Evolutionary conservation across 306 rosid species (phyloP), one percentile per base, ranked within the genome.

Genomic region (Pyrus bretschneideri): DNA sequence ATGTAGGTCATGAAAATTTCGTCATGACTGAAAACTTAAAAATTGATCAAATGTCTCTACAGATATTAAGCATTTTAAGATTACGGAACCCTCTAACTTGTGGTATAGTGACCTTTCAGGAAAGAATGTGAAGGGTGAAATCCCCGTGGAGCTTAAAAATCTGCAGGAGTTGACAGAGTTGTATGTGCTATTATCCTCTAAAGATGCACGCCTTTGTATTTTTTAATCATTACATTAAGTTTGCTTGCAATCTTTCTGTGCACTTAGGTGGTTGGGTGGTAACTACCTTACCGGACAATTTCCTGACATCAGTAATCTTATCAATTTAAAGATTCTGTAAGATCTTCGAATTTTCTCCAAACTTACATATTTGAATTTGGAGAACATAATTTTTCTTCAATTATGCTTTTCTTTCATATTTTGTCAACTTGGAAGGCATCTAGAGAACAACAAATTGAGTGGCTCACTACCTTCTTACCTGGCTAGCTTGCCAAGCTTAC

Each of bases 301-400:
- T 60, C 97, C 99, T 67, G 99, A 92, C 90, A 78, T 92, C 79
- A 88, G 90, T 80, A 90, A 84, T 86, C 99, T 95, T 35, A 68
- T 92, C 75, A 88, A 84, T 79, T 79, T 95, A 86, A 90, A 88
- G 88, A 90, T 95, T 83, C 77, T 95, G 99, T 95, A 85, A 88
- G 99, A 78, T 78, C 79, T 75, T 66, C 52, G 63, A 75, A 74
- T 80, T 69, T 52, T 44, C 64, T 82, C 75, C 67, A 51, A 74
- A 69, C n/a, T 73, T 74, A 58, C 65, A 54, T 70, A 29, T 22
- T 71, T 71, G n/a, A 62, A 72, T 49, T 44, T 3, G 38, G 66
- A 67, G 66, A 80, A 51, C 38, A 54, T n/a, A 54, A 71, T 75
- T 78, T 61, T 23, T 38, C 51, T 18, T 67, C 71, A 42, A 9